Evolutionary conservation across 2,329 filamentous ascomycete species (phyloP).

Genomic region (Fusarium phyllophilum): DNA sequence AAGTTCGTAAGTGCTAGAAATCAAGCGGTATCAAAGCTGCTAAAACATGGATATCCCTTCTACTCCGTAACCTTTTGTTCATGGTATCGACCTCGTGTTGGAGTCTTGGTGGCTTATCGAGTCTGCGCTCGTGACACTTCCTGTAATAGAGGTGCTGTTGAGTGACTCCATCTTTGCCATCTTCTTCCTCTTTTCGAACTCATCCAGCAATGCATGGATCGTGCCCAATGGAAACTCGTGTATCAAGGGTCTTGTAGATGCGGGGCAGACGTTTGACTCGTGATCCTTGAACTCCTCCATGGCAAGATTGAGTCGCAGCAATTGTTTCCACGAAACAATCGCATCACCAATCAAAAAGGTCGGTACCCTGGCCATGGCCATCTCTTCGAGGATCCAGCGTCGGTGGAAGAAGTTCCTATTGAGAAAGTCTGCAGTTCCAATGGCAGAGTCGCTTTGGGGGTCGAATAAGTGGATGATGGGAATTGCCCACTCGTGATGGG

Average conservation of each 20-base stretch:
- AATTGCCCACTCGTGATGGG: constrained; percentile 46
- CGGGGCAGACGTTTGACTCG: constrained; percentile 46
- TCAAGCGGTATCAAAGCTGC: not conserved
- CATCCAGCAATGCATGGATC: constrained; percentile 29
- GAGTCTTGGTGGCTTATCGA: constrained; percentile 19
- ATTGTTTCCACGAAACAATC: constrained; percentile 51
- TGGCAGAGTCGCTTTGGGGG: constrained; percentile 37
- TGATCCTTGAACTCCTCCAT: constrained; percentile 51
- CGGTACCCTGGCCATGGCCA: constrained; percentile 48
- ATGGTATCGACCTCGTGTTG: not conserved
- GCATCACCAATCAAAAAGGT: constrained; percentile 48
- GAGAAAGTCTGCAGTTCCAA: constrained; percentile 44
- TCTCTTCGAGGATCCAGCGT: constrained; percentile 51
- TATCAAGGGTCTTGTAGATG: constrained; percentile 1
- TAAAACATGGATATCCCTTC: constrained; percentile 1
- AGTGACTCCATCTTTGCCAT: constrained; percentile 32
- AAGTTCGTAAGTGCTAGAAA: not conserved
- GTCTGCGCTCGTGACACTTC: constrained; percentile 20
- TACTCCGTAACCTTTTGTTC: not conserved
- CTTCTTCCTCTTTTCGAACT: constrained; percentile 31
- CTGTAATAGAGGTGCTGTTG: constrained; percentile 13
- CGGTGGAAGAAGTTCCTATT: constrained; percentile 49
- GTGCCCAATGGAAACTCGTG: constrained; percentile 32
- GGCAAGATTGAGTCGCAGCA: constrained; percentile 48
- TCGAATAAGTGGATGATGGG: constrained; percentile 41